Percentiles rank a stretch among this genome's conserved stretches.
These are phyloP conservation scores for Phaseolus coccineus DNA, from an alignment of 331 rosid genomes.

Conservation along the genomic window DNA sequence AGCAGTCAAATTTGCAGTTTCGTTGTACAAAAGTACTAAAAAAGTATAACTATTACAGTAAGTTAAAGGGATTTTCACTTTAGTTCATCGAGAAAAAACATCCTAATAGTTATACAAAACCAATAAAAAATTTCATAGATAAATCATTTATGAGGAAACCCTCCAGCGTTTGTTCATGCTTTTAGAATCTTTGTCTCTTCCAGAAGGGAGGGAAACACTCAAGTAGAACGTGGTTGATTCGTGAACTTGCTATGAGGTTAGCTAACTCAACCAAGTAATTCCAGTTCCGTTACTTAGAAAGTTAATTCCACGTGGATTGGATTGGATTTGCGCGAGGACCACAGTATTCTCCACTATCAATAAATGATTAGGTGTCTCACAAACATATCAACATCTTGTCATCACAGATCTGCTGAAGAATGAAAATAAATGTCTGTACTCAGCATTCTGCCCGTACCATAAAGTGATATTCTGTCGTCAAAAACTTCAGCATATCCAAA, in stretches of 20 bases:
- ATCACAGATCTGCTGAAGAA: slow-evolving; percentile 45
- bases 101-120: slow-evolving; percentile 25
- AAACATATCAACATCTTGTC: slow-evolving; percentile 4
- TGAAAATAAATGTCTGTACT: slow-evolving; percentile 66
- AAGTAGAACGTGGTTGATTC: slow-evolving; percentile 8
- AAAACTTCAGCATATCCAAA: slow-evolving; percentile 75
- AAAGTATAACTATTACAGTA: background rate
- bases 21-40: background rate
- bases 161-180: slow-evolving; percentile 5
- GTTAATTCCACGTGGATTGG: background rate
- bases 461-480: slow-evolving; percentile 61
- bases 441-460: slow-evolving; percentile 70
- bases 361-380: background rate
- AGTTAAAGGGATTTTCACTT: background rate
- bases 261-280: background rate
- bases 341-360: slow-evolving; percentile 28
- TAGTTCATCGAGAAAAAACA: slow-evolving; percentile 9
- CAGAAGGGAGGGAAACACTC: slow-evolving; percentile 1
- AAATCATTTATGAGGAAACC: slow-evolving; percentile 24
- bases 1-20: slow-evolving; percentile 26
- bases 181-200: slow-evolving; percentile 27
- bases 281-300: slow-evolving; percentile 5
- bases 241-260: slow-evolving; percentile 18
- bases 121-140: slow-evolving; percentile 30
- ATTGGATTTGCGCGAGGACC: background rate